These are phyloP conservation scores for Escallonia rubra DNA, from an alignment of 129 eudicot genomes.

Conservation along the genomic window DNA sequence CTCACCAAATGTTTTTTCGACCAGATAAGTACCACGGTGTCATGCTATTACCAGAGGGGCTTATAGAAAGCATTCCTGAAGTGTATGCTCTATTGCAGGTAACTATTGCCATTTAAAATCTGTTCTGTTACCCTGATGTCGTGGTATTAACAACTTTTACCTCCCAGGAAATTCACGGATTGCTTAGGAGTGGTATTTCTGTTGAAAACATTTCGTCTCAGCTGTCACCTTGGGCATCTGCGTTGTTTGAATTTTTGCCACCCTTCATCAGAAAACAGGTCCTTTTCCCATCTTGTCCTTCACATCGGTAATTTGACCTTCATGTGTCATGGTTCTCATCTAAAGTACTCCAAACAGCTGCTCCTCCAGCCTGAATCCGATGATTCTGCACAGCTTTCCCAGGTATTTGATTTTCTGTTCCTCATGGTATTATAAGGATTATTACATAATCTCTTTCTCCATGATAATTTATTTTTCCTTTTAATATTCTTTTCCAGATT, in stretches of 20 bases:
- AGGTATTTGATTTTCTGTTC: conserved; percentile 37
- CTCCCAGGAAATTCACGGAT: conserved; percentile 77
- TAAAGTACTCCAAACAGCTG: conserved; percentile 41
- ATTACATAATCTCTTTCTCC: not conserved
- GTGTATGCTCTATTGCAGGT: conserved; percentile 85
- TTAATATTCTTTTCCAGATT: conserved; percentile 44
- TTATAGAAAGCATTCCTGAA: conserved; percentile 92
- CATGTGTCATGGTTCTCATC: conserved; percentile 11
- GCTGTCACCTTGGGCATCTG: conserved; percentile 99
- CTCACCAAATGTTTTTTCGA: not conserved
- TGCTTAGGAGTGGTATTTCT: conserved; percentile 61
- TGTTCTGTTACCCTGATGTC: not conserved
- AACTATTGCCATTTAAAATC: not conserved
- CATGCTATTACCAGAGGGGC: conserved; percentile 92
- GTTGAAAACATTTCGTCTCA: conserved; percentile 77
- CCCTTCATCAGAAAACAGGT: conserved; percentile 89
- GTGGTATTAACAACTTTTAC: conserved; percentile 4
- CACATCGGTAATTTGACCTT: not conserved
- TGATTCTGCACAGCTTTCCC: conserved; percentile 94
- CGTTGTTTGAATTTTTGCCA: conserved; percentile 84
- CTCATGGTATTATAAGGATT: not conserved
- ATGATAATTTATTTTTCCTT: not conserved
- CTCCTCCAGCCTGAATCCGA: conserved; percentile 97
- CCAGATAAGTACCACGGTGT: conserved; percentile 92
- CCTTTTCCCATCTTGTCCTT: not conserved